Base-by-base conservation (phyloP, 2,329 filamentous ascomycete species). In the Lasiodiplodia citricola region DNA sequence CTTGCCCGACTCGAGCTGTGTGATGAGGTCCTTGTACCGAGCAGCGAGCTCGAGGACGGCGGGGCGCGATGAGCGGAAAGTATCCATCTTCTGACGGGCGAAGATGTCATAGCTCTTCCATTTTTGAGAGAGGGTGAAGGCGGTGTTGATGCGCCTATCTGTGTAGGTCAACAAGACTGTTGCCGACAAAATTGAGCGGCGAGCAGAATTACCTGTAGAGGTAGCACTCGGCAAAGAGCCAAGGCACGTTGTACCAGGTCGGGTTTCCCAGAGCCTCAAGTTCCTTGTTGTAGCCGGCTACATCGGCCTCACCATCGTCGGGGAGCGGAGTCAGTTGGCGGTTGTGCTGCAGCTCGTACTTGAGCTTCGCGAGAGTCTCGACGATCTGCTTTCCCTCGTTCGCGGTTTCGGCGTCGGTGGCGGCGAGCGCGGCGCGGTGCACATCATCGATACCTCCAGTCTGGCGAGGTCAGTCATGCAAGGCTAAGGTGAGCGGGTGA, bases 71-170 rank as follows among this genome's bases (percentile, higher is more conserved):
- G 94, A 97, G 73, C 92, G 91, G 86, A 98, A 97, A 0, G 94
- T 97, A 64, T 89, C 89, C 80, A 94, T 92, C 84, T 98, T 98
- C 79, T 97, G 94, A 73, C 91, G 90, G 56, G 90, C 87, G 75
- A 97, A 98, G 71, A 97, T 86, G 80, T 98, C 95, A 81, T 98
- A 97, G 72, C 82, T 84, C 81, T 93, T 94, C 96, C 96, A 99
- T 80, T 94, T 87, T 68, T 86, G 87, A 21, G 92, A 94, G 21
- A 89, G 85, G 23, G 85, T 86, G 83, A 98, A 98, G 71, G 90
- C 87, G 25, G 91, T 91, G 79, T 87, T 90, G 69, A 98, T 88
- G 70, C 95, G 94, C 77, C 94, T 88, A 78, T 79, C 81, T 84
- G 58, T 52, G 66, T 69, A 55, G 57, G 69, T 70, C 70, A 58